Conservation (phyloP, 768 basidiomycete species). For the Lactifluus hygrophoroides region DNA sequence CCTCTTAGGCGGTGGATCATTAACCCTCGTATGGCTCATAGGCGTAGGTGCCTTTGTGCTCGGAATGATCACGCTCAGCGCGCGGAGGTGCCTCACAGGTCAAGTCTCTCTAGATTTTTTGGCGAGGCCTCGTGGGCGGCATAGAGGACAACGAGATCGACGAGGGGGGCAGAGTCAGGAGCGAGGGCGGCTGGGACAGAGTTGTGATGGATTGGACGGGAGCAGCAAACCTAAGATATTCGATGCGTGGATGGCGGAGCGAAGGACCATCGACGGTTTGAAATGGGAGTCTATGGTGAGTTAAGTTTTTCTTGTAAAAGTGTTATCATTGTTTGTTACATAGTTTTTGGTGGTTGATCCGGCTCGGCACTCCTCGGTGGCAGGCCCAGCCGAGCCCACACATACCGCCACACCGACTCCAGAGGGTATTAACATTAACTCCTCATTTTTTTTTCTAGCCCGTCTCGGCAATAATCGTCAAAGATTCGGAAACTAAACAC, state of each 20-base stretch:
- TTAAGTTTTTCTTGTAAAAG: too few species aligned
- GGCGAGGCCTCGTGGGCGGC: background rate
- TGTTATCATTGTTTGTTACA: too few species aligned
- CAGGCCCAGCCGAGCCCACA: too few species aligned
- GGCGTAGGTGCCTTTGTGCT: conserved; percentile 6
- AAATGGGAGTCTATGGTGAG: conserved; percentile 14
- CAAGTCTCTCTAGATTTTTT: background rate
- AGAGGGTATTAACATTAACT: too few species aligned
- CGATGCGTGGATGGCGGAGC: conserved; percentile 13
- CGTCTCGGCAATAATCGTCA: conserved; percentile 2
- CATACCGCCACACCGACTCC: too few species aligned
- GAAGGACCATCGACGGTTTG: background rate
- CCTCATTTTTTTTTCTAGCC: background rate
- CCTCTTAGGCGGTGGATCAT: background rate
- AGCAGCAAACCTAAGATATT: conserved; percentile 11
- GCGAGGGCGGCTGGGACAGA: background rate
- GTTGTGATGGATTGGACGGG: background rate
- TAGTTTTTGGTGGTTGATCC: too few species aligned
- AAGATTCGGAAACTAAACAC: background rate
- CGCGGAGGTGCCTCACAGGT: conserved; percentile 1
- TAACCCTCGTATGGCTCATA: conserved; percentile 12
- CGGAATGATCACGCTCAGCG: background rate
- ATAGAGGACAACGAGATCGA: too few species aligned
- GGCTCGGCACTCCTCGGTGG: too few species aligned
- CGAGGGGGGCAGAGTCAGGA: background rate